Evolutionary conservation across 2,329 filamentous ascomycete species (phyloP), one percentile per base, ranked within the genome.

Genomic region (Calonectria multiphialidica): DNA sequence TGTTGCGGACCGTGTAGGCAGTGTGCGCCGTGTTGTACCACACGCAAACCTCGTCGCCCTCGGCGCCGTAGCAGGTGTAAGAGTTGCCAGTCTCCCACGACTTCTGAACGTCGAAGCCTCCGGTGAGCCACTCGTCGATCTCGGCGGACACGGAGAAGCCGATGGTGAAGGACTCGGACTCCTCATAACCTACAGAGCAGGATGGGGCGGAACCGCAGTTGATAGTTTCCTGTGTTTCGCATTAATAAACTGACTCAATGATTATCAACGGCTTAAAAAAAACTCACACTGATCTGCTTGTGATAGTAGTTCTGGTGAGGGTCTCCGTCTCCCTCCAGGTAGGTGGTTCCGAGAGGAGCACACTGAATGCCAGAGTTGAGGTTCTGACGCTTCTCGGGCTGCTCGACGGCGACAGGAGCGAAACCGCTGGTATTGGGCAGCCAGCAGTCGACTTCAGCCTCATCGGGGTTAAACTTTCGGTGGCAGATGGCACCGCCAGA

Each of bases 1-100:
- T n/a, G 42, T 35, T 70, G 21, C 49, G n/a, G n/a, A 70, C 68
- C 30, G 68, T 70, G 18, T 59, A 44, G 15, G 68, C 68, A 30
- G 68, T 70, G 61, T 70, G 68, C 18, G 68, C 68, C n/a, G 61
- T 70, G 16, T 70, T 70, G 44, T 70, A 65, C 68, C 68, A 70
- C 12, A 70, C 45, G 30, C 68, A 70, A 2, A 70, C 50, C 4
- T 65, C 61, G 30, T 70, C 68, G 23, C 68, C 68, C 18, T 30
- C 23, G 16, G 21, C 61, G 2, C 68, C 68, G 42, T 42, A 40
- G 50, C 68, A 70, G 1, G 28, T 70, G 68, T 70, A 70, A 4
- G 42, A 33, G 61, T 70, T 66, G 28, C 68, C 61, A 9, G 68
- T 70, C 37, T 47, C 44, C 68, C 68, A 70, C n/a, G 50, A 59